Evolutionary conservation across 495 filamentous ascomycete species (phyloP).

Genomic region (Cercophora scortea): DNA sequence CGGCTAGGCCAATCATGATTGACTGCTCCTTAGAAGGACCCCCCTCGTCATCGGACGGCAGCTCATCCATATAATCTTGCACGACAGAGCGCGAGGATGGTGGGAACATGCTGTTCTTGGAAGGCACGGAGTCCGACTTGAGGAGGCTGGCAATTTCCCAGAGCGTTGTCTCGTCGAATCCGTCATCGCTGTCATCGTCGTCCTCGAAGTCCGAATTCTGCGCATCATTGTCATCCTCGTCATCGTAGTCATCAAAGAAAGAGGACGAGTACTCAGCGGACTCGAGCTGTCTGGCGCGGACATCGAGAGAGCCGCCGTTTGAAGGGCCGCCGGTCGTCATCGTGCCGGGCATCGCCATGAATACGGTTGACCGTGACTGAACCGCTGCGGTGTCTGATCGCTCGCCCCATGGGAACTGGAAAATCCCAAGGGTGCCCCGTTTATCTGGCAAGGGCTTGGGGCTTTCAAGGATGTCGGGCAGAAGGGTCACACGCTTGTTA

Average conservation of each 20-base stretch:
- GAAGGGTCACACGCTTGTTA: conserved; percentile 41
- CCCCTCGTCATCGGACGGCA: conserved; percentile 25
- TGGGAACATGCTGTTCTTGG: conserved; percentile 36
- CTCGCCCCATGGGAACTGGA: conserved; percentile 52
- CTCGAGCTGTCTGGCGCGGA: conserved; percentile 29
- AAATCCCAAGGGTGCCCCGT: conserved; percentile 45
- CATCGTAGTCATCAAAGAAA: conserved; percentile 44
- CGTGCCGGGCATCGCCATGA: conserved; percentile 40
- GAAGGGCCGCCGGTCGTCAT: conserved; percentile 33
- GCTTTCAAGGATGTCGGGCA: conserved; percentile 50
- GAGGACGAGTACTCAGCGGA: conserved; percentile 30
- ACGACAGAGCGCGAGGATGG: conserved; percentile 11
- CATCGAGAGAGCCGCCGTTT: conserved; percentile 19
- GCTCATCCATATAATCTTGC: conserved; percentile 21
- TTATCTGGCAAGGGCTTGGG: conserved; percentile 45
- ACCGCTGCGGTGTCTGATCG: conserved; percentile 42
- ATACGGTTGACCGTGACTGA: conserved; percentile 23
- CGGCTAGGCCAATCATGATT: conserved; percentile 22
- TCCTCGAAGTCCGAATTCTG: conserved; percentile 28
- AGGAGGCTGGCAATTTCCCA: conserved; percentile 52
- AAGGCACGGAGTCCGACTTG: conserved; percentile 36
- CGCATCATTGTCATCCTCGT: conserved; percentile 27
- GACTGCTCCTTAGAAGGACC: conserved; percentile 17
- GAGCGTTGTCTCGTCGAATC: conserved; percentile 47
- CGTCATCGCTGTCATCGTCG: conserved; percentile 37